Evolutionary conservation across 352 stramenopile species (phyloP).

Genomic region (Phytophthora idaei): DNA sequence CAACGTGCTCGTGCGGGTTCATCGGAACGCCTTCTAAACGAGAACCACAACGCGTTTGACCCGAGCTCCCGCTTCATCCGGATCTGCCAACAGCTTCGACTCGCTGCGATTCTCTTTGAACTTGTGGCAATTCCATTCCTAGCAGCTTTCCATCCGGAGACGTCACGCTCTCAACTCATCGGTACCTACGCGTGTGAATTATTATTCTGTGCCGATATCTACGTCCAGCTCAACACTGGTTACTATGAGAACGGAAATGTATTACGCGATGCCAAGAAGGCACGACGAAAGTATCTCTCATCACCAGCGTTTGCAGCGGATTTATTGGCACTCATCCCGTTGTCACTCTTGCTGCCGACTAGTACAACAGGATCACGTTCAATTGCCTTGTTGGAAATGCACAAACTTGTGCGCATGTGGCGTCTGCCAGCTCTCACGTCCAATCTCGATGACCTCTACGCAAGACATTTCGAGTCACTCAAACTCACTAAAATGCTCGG

Average conservation of each 20-base stretch:
- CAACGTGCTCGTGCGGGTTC: conserved; percentile 48
- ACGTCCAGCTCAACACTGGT: conserved; percentile 74
- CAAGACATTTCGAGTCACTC: conserved; percentile 57
- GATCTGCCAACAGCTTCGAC: conserved; percentile 57
- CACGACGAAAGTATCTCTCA: conserved; percentile 63
- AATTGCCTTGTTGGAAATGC: conserved; percentile 48
- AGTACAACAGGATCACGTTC: conserved; percentile 12
- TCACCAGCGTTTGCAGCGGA: conserved; percentile 61
- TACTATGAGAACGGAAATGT: conserved; percentile 79
- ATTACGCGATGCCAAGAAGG: conserved; percentile 60
- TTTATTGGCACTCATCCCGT: conserved; percentile 49
- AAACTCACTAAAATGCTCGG: conserved; percentile 66
- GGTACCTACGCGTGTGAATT: conserved; percentile 61
- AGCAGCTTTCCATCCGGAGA: conserved; percentile 36
- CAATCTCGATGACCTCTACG: conserved; percentile 71
- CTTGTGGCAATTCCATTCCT: conserved; percentile 54
- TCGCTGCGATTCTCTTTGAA: conserved; percentile 62
- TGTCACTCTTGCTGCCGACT: conserved; percentile 45
- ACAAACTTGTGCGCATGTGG: conserved; percentile 62
- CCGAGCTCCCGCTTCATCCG: conserved; percentile 58
- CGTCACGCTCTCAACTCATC: conserved; percentile 31
- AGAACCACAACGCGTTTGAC: conserved; percentile 68
- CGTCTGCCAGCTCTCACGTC: conserved; percentile 57
- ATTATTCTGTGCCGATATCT: conserved; percentile 67
- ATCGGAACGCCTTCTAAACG: conserved; percentile 49